These are phyloP conservation scores for Eimeria tenella DNA, from an alignment of 169 alveolate genomes.

Conservation along the genomic window DNA sequence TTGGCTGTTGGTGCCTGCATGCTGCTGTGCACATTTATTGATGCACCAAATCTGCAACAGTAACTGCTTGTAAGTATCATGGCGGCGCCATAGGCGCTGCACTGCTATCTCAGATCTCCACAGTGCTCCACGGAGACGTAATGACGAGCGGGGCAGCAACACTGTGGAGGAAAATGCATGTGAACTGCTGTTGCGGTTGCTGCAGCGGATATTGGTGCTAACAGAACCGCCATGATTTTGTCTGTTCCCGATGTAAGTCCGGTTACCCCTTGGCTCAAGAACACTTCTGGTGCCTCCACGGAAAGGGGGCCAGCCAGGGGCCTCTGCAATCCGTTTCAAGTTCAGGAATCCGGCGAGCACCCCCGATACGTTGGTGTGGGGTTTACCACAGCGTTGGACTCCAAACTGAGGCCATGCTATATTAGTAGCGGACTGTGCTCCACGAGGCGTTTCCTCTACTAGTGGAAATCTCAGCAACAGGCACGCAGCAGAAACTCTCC, in stretches of 20 bases:
- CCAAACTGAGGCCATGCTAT: too few relatives aligned
- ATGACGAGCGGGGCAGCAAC: conserved; percentile 49
- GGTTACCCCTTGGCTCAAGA: too few relatives aligned
- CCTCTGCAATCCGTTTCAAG: too few relatives aligned
- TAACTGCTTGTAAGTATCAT: conserved; percentile 59
- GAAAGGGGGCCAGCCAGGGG: too few relatives aligned
- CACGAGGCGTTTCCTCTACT: not conserved
- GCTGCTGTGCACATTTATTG: conserved; percentile 50
- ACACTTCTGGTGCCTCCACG: too few relatives aligned
- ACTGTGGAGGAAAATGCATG: conserved; percentile 64
- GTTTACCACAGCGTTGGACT: too few relatives aligned
- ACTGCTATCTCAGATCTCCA: conserved; percentile 71
- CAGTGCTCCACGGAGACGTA: conserved; percentile 26
- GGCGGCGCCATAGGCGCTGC: conserved; percentile 74
- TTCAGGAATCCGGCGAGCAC: too few relatives aligned
- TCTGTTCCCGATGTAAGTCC: too few relatives aligned
- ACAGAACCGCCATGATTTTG: not conserved
- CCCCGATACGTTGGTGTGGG: too few relatives aligned
- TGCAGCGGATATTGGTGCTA: conserved; percentile 17
- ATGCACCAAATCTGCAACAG: conserved; percentile 70
- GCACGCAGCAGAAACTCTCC: conserved; percentile 13
- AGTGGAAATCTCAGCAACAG: conserved; percentile 10
- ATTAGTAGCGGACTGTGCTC: too few relatives aligned
- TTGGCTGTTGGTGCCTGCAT: not conserved
- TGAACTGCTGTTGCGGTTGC: conserved; percentile 10